These are phyloP conservation scores for Sporothrix pallida DNA, from an alignment of 2,329 filamentous ascomycete species.

Conservation along the genomic window DNA sequence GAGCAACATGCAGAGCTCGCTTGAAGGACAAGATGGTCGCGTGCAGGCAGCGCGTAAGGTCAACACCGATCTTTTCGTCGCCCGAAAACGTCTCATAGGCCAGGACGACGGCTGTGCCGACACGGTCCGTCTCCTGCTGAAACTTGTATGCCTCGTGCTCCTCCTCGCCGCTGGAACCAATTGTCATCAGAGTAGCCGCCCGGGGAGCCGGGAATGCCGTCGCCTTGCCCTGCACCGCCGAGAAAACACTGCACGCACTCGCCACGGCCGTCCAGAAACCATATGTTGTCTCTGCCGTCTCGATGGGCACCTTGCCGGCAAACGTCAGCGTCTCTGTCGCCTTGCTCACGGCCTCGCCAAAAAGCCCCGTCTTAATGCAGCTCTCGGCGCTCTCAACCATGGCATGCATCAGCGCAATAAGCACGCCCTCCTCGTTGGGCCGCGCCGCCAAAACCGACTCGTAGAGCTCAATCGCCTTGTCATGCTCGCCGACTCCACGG, in stretches of 20 bases:
- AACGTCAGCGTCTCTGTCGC: conserved; percentile 72
- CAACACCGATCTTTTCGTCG: conserved; percentile 55
- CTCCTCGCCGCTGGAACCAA: conserved; percentile 48
- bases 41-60: conserved; percentile 66
- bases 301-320: conserved; percentile 65
- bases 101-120: conserved; percentile 53
- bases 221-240: conserved; percentile 72
- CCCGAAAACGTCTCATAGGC: conserved; percentile 54
- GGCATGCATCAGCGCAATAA: conserved; percentile 86
- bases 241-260: conserved; percentile 86
- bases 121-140: conserved; percentile 72
- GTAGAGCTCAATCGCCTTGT: conserved; percentile 80
- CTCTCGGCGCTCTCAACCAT: conserved; percentile 81
- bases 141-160: conserved; percentile 59
- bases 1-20: conserved; percentile 76
- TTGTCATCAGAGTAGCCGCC: conserved; percentile 57
- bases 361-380: conserved; percentile 80
- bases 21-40: conserved; percentile 86
- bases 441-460: conserved; percentile 71
- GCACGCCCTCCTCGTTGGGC: conserved; percentile 80
- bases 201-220: conserved; percentile 65
- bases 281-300: conserved; percentile 70
- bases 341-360: conserved; percentile 78
- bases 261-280: conserved; percentile 95
- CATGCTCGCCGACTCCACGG: conserved; percentile 87